Evolutionary conservation across 2,329 filamentous ascomycete species (phyloP).

Genomic region (Rhexocercosporidium sp.): DNA sequence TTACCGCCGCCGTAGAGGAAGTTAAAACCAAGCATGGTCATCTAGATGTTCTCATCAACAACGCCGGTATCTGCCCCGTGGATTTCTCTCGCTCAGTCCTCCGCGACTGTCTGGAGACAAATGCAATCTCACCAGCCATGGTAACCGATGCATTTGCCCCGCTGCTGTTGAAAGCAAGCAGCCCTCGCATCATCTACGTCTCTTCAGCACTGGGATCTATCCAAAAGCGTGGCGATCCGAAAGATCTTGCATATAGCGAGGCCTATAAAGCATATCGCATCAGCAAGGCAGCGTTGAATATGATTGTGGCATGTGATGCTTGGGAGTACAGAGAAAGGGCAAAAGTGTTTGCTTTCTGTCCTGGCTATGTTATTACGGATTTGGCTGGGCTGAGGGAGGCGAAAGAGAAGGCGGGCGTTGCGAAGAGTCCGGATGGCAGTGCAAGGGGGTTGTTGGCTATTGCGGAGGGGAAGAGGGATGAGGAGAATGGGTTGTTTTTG

Average conservation of each 20-base stretch:
- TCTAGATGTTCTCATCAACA: slow-evolving; percentile 5
- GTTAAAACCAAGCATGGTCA: background rate
- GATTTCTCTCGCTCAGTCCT: background rate
- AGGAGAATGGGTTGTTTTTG: slow-evolving; percentile 2
- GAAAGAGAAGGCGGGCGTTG: slow-evolving; percentile 3
- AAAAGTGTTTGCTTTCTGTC: slow-evolving; percentile 6
- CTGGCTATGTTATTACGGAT: slow-evolving; percentile 6
- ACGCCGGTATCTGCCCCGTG: slow-evolving; percentile 1
- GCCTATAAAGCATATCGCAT: slow-evolving; percentile 2
- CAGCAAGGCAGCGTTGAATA: slow-evolving; percentile 6
- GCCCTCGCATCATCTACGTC: slow-evolving; percentile 6
- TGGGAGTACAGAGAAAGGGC: slow-evolving; percentile 1
- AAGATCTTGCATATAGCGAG: background rate
- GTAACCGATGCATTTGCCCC: background rate
- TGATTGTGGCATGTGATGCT: slow-evolving; percentile 5
- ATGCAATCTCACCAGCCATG: background rate
- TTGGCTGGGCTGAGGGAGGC: background rate
- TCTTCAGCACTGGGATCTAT: background rate
- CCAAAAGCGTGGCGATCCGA: background rate
- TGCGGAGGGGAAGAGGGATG: background rate
- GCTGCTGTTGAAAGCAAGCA: background rate
- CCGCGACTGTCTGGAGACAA: background rate
- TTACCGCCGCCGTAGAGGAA: background rate
- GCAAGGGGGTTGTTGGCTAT: slow-evolving; percentile 2
- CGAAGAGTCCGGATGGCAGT: slow-evolving; percentile 5